Conservation (phyloP, 106 monocot genomes). For the Dendrobium catenatum region DNA sequence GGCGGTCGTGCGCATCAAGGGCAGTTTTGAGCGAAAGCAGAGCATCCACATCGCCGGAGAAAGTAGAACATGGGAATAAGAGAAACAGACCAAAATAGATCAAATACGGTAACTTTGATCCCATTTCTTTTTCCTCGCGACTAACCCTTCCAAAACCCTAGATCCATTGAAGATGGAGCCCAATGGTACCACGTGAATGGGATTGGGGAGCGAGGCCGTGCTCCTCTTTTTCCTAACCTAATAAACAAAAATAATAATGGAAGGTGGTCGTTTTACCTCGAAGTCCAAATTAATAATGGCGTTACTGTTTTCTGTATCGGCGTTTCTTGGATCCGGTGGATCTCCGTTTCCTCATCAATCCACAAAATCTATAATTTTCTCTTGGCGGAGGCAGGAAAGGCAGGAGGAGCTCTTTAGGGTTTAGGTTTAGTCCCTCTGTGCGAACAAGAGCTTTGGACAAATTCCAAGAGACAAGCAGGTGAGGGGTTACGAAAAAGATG, state of each 20-base stretch:
- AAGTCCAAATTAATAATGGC: conserved; percentile 2
- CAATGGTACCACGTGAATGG: background rate
- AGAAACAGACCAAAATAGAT: background rate
- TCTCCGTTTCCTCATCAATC: background rate
- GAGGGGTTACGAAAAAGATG: background rate
- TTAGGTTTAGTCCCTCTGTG: background rate
- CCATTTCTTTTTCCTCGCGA: conserved; percentile 1
- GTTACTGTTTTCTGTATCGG: background rate
- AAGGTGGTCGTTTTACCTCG: background rate
- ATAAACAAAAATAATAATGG: background rate
- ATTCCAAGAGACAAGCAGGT: background rate
- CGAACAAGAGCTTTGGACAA: background rate
- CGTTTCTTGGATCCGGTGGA: background rate
- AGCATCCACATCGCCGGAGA: conserved; percentile 34
- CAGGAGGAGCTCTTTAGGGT: background rate
- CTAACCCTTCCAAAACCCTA: background rate
- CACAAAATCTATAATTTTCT: background rate
- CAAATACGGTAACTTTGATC: background rate
- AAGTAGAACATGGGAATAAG: background rate
- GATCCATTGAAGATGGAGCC: background rate
- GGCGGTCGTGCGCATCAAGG: conserved; percentile 34
- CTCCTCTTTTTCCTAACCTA: background rate
- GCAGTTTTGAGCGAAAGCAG: conserved; percentile 53
- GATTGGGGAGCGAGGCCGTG: background rate
- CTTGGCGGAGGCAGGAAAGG: background rate